Evolutionary conservation across 1,284 basidiomycete genomes (phyloP).

Genomic region (Sparassis latifolia): DNA sequence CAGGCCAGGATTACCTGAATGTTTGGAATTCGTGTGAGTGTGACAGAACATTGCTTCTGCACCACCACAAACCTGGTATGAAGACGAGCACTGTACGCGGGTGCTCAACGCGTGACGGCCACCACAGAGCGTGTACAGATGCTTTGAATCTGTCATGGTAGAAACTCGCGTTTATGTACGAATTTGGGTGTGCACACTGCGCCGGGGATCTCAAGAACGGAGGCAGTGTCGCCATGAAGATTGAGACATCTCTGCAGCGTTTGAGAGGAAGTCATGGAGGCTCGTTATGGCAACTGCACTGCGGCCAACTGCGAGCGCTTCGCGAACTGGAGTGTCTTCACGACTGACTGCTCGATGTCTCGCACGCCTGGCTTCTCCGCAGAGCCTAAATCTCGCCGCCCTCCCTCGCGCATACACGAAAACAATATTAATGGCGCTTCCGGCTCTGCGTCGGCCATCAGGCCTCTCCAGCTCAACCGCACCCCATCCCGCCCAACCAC

Average conservation of each 20-base stretch:
- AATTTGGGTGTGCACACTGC: slow-evolving; percentile 4
- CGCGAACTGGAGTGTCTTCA: neutral
- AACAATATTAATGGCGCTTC: slow-evolving; percentile 14
- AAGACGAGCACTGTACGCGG: slow-evolving; percentile 38
- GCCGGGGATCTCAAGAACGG: slow-evolving; percentile 8
- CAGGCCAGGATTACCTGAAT: slow-evolving; percentile 54
- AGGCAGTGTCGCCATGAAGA: slow-evolving; percentile 7
- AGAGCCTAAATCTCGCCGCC: slow-evolving; percentile 19
- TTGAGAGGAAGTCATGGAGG: neutral
- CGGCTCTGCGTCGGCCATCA: slow-evolving; percentile 22
- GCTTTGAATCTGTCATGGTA: slow-evolving; percentile 7
- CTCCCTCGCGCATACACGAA: slow-evolving; percentile 10
- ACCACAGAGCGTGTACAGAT: slow-evolving; percentile 47
- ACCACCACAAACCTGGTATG: slow-evolving; percentile 40
- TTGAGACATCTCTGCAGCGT: neutral
- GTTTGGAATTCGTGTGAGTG: neutral
- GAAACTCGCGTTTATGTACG: slow-evolving; percentile 12
- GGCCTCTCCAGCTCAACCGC: slow-evolving; percentile 48
- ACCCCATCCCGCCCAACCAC: slow-evolving; percentile 26
- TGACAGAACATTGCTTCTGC: neutral
- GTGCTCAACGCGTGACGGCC: slow-evolving; percentile 32
- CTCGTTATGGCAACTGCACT: slow-evolving; percentile 3
- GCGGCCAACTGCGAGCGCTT: neutral
- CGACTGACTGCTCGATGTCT: slow-evolving; percentile 36
- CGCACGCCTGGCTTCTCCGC: slow-evolving; percentile 42